phyloP scores from a whole-genome alignment of 2,329 filamentous ascomycete genomes.

The Cercospora canescens region DNA sequence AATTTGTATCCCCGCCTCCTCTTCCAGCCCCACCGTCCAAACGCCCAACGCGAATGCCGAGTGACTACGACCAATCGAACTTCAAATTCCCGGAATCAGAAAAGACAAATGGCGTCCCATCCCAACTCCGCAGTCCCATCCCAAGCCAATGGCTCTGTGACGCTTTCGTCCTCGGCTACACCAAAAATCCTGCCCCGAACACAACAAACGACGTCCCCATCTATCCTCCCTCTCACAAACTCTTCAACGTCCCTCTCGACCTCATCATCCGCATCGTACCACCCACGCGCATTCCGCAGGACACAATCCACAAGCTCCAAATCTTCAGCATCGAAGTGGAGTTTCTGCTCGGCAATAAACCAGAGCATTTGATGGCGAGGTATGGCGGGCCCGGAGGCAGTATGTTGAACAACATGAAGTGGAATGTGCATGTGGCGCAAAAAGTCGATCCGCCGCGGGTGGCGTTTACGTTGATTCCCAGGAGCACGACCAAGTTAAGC shows the following conservation, averaged over 20 bases:
- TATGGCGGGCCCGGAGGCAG: background rate
- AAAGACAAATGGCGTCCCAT: background rate
- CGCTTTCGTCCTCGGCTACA: conserved; percentile 4
- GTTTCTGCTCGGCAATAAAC: background rate
- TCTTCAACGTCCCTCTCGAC: conserved; percentile 3
- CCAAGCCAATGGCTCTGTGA: conserved; percentile 4
- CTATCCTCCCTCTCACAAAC: background rate
- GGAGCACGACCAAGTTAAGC: background rate
- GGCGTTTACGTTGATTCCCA: conserved; percentile 7
- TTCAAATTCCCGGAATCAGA: conserved; percentile 1
- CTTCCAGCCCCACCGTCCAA: background rate
- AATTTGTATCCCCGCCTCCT: background rate
- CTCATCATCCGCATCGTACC: conserved; percentile 6
- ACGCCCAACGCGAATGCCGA: background rate
- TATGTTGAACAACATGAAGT: background rate
- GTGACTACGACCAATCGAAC: background rate
- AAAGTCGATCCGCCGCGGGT: background rate
- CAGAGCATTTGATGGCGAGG: background rate
- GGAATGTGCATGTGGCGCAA: background rate
- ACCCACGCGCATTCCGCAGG: background rate
- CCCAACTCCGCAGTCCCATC: background rate
- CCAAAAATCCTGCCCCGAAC: background rate
- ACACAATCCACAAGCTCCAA: conserved; percentile 7
- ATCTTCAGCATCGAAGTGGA: conserved; percentile 1
- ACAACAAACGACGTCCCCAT: background rate